Conservation (phyloP, 169 alveolate genomes). For the Eimeria sp. region DNA sequence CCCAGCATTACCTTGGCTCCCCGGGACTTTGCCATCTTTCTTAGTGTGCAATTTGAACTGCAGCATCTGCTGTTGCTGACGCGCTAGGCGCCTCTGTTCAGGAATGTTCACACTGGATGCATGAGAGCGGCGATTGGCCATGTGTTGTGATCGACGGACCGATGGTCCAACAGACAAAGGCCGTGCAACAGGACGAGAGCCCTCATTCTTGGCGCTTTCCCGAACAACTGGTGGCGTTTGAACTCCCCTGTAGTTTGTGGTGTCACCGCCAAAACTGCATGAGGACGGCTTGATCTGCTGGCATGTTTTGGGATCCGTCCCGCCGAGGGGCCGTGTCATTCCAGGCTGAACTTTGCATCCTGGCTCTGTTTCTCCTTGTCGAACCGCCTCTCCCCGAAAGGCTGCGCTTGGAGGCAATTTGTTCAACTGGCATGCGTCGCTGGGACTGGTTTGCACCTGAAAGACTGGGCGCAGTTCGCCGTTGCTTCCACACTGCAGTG, state of each 20-base stretch:
- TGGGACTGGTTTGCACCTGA: not conserved
- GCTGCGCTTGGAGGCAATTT: not conserved
- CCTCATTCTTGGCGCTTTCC: not conserved
- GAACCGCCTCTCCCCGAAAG: not conserved
- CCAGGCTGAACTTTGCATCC: not conserved
- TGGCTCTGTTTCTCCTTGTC: not conserved
- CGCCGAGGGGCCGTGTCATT: not conserved
- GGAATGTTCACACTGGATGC: constrained; percentile 36
- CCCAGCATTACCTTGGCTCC: not conserved
- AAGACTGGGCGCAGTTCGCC: not conserved
- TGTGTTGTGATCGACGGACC: not conserved
- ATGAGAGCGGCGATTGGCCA: not conserved
- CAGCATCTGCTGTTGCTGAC: constrained; percentile 12
- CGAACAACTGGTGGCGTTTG: constrained; percentile 4
- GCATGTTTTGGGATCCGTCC: not conserved
- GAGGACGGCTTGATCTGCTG: not conserved
- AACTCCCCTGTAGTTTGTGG: not conserved
- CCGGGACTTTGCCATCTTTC: not conserved
- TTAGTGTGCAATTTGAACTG: not conserved
- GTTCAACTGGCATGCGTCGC: not conserved
- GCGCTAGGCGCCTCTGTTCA: constrained; percentile 48
- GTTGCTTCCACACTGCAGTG: not conserved
- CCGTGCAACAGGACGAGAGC: not conserved
- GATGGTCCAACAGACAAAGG: constrained; percentile 53
- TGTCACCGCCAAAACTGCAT: not conserved